Base-by-base conservation (phyloP, 768 basidiomycete genomes). In the Tylopilus sp. region DNA sequence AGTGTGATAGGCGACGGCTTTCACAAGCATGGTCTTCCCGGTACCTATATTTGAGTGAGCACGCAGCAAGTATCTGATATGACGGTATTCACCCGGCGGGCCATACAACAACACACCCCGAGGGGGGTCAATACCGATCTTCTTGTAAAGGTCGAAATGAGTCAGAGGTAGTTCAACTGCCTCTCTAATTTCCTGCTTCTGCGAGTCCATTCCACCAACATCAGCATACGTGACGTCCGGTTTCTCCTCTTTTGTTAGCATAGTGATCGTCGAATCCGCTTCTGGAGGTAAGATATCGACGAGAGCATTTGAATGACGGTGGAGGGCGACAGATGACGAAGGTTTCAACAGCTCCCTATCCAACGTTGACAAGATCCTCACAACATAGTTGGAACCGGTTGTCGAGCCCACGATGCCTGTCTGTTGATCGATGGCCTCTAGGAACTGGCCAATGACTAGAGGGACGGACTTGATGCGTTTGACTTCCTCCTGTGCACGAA, bases 121-220 rank as follows among this genome's bases (percentile, higher is more conserved):
- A 51, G 97, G 97, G 3, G 97, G 97, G 74, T 99, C 95, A 57
- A 99, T 99, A 58, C 97, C 97, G 64, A 99, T 99, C 76, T 98
- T 98, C 76, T 91, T 91, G 79, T 98, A 99, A 39, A 99, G 75
- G 65, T 99, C 95, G 67, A 95, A 95, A 71, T 99, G 88, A n/a
- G 88, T 92, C 48, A 92, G 75, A 22, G 97, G 97, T 20, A 99
- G 78, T 70, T 99, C 97, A 26, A 99, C 97, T 5, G 95, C 95
- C 73, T 99, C 97, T 56, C 95, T 76, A 55, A 99, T 98, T 73
- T 99, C 95, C 73, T 98, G 95, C 75, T 98, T 99, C 76, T 99
- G 97, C 11, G 82, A 67, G 69, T 98, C 95, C 87, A 98, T 88
- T 41, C 97, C 97, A 63, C 97, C 97, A 39, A 98, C 90, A 65